These are phyloP conservation scores for Xylariaceae sp. DNA, from an alignment of 2,329 filamentous ascomycete genomes.

Conservation along the genomic window DNA sequence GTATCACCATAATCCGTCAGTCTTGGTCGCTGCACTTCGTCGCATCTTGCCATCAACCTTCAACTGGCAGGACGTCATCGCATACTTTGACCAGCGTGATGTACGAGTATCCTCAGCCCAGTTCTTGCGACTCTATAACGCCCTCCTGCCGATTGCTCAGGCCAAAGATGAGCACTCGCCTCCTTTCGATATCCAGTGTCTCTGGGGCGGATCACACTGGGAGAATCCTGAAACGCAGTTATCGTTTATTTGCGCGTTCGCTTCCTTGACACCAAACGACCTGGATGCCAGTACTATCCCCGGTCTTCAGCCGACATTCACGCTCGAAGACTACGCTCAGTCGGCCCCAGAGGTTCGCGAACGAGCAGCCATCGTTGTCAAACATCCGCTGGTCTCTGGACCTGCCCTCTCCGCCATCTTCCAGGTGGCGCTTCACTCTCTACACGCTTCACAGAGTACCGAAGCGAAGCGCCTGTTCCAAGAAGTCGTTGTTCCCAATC, in stretches of 20 bases:
- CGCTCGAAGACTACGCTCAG: slow-evolving; percentile 50
- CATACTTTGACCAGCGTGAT: slow-evolving; percentile 73
- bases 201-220: slow-evolving; percentile 85
- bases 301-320: slow-evolving; percentile 72
- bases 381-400: slow-evolving; percentile 82
- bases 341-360: slow-evolving; percentile 47
- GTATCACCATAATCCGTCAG: slow-evolving; percentile 46
- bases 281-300: slow-evolving; percentile 83
- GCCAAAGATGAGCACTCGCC: slow-evolving; percentile 46
- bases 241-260: slow-evolving; percentile 86
- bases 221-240: slow-evolving; percentile 80
- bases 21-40: slow-evolving; percentile 58
- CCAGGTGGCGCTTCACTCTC: slow-evolving; percentile 57
- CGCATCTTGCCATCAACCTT: slow-evolving; percentile 59
- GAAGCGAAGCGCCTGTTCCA: slow-evolving; percentile 63
- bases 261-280: slow-evolving; percentile 67
- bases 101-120: slow-evolving; percentile 72
- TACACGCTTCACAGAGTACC: slow-evolving; percentile 55
- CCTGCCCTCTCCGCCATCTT: slow-evolving; percentile 71
- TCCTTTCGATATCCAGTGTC: slow-evolving; percentile 71
- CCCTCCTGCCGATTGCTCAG: slow-evolving; percentile 65
- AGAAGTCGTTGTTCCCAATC: slow-evolving; percentile 64
- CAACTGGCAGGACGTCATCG: slow-evolving; percentile 66
- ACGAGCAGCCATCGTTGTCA: slow-evolving; percentile 58
- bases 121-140: slow-evolving; percentile 75